Percentiles rank a stretch among this genome's conserved stretches.
Evolutionary conservation across 805 yeast species (phyloP).

Genomic region (Metschnikowia cubensis): DNA sequence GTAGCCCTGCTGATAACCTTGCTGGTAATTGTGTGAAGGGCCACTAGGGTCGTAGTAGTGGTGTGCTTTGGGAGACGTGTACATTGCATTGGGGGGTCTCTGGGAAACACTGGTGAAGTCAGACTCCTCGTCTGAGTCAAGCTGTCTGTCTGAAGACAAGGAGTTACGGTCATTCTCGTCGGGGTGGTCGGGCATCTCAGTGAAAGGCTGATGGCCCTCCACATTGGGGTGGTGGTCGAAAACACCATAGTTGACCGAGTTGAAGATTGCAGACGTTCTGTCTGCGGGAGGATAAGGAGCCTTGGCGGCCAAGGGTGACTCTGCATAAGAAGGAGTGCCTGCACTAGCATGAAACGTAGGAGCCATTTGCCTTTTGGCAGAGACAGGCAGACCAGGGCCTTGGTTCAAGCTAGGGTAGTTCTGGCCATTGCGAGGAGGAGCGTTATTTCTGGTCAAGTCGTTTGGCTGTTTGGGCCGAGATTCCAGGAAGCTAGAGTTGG

Average conservation of each 20-base stretch:
- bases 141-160: conserved; percentile 6
- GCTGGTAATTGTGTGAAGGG: conserved; percentile 1
- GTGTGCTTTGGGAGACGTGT: conserved; percentile 10
- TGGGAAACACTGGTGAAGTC: conserved; percentile 79
- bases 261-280: conserved; percentile 17
- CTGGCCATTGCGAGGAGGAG: neutral
- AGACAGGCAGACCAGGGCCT: conserved; percentile 30
- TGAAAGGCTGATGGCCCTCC: conserved; percentile 44
- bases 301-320: conserved; percentile 14
- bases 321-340: conserved; percentile 23
- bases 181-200: conserved; percentile 31
- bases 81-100: conserved; percentile 59
- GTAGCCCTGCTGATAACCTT: neutral
- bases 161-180: conserved; percentile 10
- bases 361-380: conserved; percentile 29
- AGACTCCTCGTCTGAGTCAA: conserved; percentile 46
- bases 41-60: neutral
- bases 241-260: conserved; percentile 26
- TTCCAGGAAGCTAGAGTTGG: conserved; percentile 26
- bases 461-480: conserved; percentile 30
- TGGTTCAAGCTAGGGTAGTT: neutral
- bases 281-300: conserved; percentile 25
- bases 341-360: conserved; percentile 29
- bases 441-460: conserved; percentile 26
- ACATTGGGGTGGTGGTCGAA: conserved; percentile 45